These are phyloP conservation scores for Triangularia setosa DNA, from an alignment of 2,329 filamentous ascomycete genomes.

Conservation along the genomic window DNA sequence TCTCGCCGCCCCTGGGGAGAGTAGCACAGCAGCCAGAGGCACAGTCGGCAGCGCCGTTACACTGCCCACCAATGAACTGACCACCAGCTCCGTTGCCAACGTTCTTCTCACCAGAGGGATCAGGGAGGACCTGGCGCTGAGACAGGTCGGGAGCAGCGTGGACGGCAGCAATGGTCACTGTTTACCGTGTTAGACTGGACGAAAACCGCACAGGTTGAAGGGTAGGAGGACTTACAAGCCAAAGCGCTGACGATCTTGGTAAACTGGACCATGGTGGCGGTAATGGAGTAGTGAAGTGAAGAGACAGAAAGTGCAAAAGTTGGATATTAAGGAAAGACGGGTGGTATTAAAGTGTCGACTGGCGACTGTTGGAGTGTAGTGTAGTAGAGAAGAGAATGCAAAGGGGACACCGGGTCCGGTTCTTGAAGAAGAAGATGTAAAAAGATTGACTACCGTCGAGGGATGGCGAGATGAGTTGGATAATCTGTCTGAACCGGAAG, in stretches of 20 bases:
- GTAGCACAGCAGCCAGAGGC: conserved; percentile 32
- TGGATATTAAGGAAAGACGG: background rate
- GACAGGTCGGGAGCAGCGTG: conserved; percentile 22
- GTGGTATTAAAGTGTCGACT: conserved; percentile 6
- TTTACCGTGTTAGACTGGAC: conserved; percentile 1
- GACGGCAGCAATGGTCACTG: conserved; percentile 20
- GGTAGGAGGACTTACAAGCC: conserved; percentile 8
- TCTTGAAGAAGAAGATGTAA: background rate
- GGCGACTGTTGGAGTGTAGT: conserved; percentile 8
- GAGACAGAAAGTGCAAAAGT: background rate
- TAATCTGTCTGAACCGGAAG: background rate
- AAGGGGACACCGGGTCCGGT: conserved; percentile 21
- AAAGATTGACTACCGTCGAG: background rate
- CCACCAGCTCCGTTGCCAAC: conserved; percentile 30
- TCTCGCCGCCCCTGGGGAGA: conserved; percentile 18
- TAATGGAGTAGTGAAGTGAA: background rate
- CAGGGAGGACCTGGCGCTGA: conserved; percentile 23
- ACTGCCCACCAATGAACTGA: conserved; percentile 36
- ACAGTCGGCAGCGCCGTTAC: conserved; percentile 32
- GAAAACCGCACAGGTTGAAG: background rate
- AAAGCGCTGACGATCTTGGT: conserved; percentile 14
- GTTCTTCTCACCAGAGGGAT: conserved; percentile 30
- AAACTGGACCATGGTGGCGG: conserved; percentile 26
- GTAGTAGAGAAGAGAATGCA: conserved; percentile 4
- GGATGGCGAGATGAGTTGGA: conserved; percentile 1